Evolutionary conservation across 83 land plant genomes (phyloP).

Genomic region (Picea mariana): DNA sequence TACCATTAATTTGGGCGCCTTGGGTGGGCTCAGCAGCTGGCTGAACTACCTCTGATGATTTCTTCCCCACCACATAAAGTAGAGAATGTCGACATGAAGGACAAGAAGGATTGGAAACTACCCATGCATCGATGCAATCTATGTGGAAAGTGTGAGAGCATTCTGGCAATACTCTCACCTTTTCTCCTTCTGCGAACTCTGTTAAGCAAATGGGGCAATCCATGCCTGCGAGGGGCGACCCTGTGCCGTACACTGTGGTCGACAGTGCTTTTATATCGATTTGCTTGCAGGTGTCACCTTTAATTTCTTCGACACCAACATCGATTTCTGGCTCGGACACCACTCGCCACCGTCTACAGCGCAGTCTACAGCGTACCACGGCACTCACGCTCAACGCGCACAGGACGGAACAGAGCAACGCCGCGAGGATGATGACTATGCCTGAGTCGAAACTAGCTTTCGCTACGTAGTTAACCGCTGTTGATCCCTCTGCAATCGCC

Average conservation of each 20-base stretch:
- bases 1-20: too few relatives aligned
- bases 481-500: background rate
- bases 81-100: too few relatives aligned
- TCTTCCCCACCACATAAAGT: too few relatives aligned
- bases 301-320: background rate
- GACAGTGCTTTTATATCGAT: background rate
- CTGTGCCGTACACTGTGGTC: background rate
- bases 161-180: too few relatives aligned
- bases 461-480: background rate
- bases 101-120: too few relatives aligned
- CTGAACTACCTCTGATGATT: too few relatives aligned
- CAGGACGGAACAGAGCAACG: background rate
- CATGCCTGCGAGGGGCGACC: background rate
- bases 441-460: background rate
- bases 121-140: too few relatives aligned
- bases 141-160: too few relatives aligned
- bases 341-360: background rate
- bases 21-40: too few relatives aligned
- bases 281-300: too few relatives aligned
- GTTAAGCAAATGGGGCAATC: conserved; percentile 37
- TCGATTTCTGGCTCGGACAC: background rate
- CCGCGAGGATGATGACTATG: background rate
- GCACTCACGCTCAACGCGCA: background rate
- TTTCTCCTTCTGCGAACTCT: conserved; percentile 21
- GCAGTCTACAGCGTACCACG: background rate